Conservation (phyloP, 2,329 filamentous ascomycete genomes). For the Penicillium sp. region DNA sequence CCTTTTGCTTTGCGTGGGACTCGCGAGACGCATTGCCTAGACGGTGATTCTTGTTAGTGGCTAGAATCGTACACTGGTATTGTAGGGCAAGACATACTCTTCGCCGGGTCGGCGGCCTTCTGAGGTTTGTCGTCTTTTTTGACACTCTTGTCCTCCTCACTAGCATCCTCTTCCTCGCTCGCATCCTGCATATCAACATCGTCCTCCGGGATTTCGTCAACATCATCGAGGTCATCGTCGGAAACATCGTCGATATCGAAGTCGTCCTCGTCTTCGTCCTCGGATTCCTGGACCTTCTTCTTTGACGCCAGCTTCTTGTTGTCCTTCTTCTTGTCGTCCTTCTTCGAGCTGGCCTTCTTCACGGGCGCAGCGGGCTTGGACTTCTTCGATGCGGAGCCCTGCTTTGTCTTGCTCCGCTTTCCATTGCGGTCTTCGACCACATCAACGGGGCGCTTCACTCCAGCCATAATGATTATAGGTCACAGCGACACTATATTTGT, state of each 20-base stretch:
- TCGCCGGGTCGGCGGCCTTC: conserved; percentile 14
- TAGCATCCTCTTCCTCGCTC: conserved; percentile 49
- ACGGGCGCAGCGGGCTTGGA: conserved; percentile 23
- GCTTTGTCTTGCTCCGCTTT: conserved; percentile 39
- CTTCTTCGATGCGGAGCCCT: conserved; percentile 26
- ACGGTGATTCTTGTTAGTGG: conserved; percentile 4
- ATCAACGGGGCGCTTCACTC: conserved; percentile 40
- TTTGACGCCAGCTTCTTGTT: conserved; percentile 30
- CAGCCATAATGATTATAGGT: conserved; percentile 31
- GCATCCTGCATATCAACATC: conserved; percentile 37
- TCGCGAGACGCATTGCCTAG: conserved; percentile 70
- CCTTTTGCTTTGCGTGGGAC: conserved; percentile 89
- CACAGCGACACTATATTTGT: conserved; percentile 10
- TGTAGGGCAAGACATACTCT: conserved; percentile 23
- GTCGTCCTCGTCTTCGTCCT: conserved; percentile 45
- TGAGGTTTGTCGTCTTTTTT: conserved; percentile 16
- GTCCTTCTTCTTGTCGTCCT: conserved; percentile 31
- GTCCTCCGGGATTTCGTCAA: conserved; percentile 19
- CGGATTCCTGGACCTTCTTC: conserved; percentile 32
- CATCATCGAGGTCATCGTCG: conserved; percentile 32
- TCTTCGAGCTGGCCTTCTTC: conserved; percentile 30
- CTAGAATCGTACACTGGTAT: conserved; percentile 4
- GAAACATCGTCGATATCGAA: conserved; percentile 54
- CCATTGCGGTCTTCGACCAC: conserved; percentile 36
- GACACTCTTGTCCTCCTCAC: conserved; percentile 22